These are phyloP conservation scores for Boletus sp. DNA, from an alignment of 768 basidiomycete species.

Conservation along the genomic window DNA sequence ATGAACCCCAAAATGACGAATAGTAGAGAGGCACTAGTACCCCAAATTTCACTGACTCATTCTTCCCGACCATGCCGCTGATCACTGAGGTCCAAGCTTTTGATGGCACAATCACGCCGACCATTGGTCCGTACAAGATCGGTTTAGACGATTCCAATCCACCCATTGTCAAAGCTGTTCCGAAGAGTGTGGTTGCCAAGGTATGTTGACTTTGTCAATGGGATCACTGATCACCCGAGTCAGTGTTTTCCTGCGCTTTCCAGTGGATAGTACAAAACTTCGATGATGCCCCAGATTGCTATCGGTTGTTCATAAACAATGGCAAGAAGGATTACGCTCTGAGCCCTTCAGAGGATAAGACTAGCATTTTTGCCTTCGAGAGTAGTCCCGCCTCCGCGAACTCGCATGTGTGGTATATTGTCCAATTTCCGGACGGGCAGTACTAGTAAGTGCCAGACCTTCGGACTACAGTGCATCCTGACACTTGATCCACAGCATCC, in stretches of 20 bases:
- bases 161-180: constrained; percentile 1
- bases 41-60: not conserved
- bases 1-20: too few relatives aligned
- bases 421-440: too few relatives aligned
- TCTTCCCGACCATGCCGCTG: not conserved
- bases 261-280: constrained; percentile 12
- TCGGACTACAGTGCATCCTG: too few relatives aligned
- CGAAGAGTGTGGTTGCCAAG: not conserved
- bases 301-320: constrained; percentile 10
- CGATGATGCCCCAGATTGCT: constrained; percentile 4
- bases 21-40: too few relatives aligned
- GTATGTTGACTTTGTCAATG: not conserved
- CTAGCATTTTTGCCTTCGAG: not conserved
- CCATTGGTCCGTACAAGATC: not conserved
- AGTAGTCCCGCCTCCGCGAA: not conserved
- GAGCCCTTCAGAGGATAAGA: not conserved
- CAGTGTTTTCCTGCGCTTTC: too few relatives aligned
- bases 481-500: too few relatives aligned
- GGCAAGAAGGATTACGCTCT: constrained; percentile 7
- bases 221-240: too few relatives aligned
- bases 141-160: not conserved
- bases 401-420: too few relatives aligned
- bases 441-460: too few relatives aligned
- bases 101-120: not conserved
- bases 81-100: not conserved